Evolutionary conservation across 176 grass and related monocot species (phyloP).

Genomic region (Urochloa ruziziensis): DNA sequence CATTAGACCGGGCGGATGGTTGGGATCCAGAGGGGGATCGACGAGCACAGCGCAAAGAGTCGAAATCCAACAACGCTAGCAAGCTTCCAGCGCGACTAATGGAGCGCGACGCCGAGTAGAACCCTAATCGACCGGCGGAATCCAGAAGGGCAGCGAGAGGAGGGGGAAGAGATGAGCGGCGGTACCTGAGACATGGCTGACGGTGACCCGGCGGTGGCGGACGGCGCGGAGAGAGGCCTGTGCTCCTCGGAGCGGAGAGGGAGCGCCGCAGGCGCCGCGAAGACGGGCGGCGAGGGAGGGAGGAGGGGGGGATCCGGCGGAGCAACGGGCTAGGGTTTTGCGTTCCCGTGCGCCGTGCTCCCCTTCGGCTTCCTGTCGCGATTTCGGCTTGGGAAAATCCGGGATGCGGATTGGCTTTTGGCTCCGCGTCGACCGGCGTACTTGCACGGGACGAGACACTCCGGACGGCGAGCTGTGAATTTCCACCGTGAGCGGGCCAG

Average conservation of each 20-base stretch:
- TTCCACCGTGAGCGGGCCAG: not conserved
- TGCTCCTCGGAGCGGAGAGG: not conserved
- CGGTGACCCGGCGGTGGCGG: not conserved
- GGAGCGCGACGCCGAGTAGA: not conserved
- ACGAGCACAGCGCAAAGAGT: not conserved
- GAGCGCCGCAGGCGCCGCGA: not conserved
- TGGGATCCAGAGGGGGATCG: not conserved
- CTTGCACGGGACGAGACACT: not conserved
- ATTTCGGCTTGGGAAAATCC: not conserved
- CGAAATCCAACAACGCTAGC: not conserved
- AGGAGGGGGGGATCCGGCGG: slow-evolving; percentile 23
- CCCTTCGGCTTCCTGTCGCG: not conserved
- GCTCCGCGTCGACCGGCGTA: slow-evolving; percentile 13
- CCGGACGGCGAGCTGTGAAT: not conserved
- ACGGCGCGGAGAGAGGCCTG: not conserved
- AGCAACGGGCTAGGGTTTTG: slow-evolving; percentile 37
- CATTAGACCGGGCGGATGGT: not conserved
- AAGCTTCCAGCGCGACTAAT: not conserved
- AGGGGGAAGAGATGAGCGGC: not conserved
- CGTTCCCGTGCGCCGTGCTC: not conserved
- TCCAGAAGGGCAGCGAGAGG: not conserved
- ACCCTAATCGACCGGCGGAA: slow-evolving; percentile 1
- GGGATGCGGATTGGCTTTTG: not conserved
- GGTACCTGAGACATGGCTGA: slow-evolving; percentile 53
- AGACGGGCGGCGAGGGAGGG: not conserved